Percentiles rank a stretch among this genome's conserved stretches.
phyloP scores from a whole-genome alignment of 129 eudicot species.

The Chrysanthemum seticuspe region DNA sequence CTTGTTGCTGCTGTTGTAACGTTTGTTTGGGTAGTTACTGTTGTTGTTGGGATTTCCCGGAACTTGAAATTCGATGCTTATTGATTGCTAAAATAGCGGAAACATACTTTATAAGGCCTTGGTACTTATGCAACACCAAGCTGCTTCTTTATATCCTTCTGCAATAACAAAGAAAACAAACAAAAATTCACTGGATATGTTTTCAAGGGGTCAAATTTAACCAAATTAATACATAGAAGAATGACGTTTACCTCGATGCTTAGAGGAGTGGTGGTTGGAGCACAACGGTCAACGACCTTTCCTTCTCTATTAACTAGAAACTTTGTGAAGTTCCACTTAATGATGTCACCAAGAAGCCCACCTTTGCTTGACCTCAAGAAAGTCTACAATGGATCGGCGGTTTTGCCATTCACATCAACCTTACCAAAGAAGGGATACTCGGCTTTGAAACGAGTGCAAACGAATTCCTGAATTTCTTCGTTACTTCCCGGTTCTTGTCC shows the following conservation, averaged over 20 bases:
- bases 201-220: background rate
- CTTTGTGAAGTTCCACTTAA: slow-evolving; percentile 93
- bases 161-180: slow-evolving; percentile 25
- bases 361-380: slow-evolving; percentile 78
- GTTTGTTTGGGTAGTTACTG: no score
- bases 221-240: background rate
- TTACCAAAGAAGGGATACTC: slow-evolving; percentile 86
- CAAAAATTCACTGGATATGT: background rate
- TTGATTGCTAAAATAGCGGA: slow-evolving; percentile 20
- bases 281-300: slow-evolving; percentile 86
- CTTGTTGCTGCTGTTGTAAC: slow-evolving; percentile 42
- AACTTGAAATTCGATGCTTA: slow-evolving; percentile 9
- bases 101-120: background rate
- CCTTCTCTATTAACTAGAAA: slow-evolving; percentile 81
- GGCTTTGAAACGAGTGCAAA: slow-evolving; percentile 96
- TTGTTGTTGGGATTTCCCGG: no score
- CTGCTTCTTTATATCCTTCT: slow-evolving; percentile 80
- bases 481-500: slow-evolving; percentile 94
- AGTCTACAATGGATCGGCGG: slow-evolving; percentile 74
- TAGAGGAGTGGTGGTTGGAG: slow-evolving; percentile 94
- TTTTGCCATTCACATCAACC: slow-evolving; percentile 88
- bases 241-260: slow-evolving; percentile 78
- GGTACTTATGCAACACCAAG: slow-evolving; percentile 47
- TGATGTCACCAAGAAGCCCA: slow-evolving; percentile 76
- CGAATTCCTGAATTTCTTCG: slow-evolving; percentile 78